Percentiles rank a stretch among this genome's conserved stretches.
These are phyloP conservation scores for Morella rubra DNA, from an alignment of 306 rosid genomes.

Conservation along the genomic window DNA sequence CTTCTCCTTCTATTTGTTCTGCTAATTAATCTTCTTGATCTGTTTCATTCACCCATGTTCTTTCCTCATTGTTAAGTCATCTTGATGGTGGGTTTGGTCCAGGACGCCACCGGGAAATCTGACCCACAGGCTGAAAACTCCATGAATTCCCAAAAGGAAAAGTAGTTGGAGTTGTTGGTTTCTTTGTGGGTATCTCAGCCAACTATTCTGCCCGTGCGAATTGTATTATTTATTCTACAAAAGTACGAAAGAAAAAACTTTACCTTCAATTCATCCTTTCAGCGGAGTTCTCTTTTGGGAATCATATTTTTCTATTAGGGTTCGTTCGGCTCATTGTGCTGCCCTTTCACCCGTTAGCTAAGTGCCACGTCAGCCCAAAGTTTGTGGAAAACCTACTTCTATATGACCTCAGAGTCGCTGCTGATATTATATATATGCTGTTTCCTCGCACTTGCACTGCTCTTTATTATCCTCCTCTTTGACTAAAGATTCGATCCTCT, in stretches of 20 bases:
- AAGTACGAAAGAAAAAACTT: neutral
- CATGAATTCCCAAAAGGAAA: conserved; percentile 32
- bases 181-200: conserved; percentile 2
- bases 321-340: neutral
- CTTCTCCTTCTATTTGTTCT: neutral
- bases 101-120: conserved; percentile 1
- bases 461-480: neutral
- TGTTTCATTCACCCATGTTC: neutral
- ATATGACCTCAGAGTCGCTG: neutral
- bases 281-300: neutral
- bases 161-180: conserved; percentile 14
- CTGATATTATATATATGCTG: neutral
- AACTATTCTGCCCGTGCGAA: conserved; percentile 4
- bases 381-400: conserved; percentile 11
- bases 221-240: neutral
- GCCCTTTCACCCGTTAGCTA: neutral
- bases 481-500: neutral
- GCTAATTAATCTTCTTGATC: neutral
- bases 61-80: neutral
- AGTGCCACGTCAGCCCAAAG: conserved; percentile 6
- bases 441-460: neutral
- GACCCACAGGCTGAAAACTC: conserved; percentile 9
- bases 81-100: neutral
- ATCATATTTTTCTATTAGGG: conserved; percentile 1
- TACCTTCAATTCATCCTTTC: conserved; percentile 1